Percentiles rank a stretch among this genome's conserved stretches.
Evolutionary conservation across 495 filamentous ascomycete species (phyloP).

Genomic region (Neurospora sp.): DNA sequence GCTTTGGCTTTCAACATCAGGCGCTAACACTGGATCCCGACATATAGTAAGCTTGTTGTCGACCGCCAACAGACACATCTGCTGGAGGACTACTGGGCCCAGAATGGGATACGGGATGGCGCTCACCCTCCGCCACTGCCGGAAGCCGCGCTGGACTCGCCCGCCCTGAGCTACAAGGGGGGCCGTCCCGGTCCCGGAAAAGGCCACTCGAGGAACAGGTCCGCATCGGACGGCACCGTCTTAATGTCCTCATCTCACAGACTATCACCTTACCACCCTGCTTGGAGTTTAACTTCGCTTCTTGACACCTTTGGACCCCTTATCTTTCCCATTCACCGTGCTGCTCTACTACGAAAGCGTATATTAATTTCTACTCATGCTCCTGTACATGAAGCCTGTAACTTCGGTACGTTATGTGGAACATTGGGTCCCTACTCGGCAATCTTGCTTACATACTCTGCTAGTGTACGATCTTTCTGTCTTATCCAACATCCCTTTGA

Average conservation of each 20-base stretch:
- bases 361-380: conserved; percentile 77
- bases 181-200: conserved; percentile 22
- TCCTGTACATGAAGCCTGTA: conserved; percentile 75
- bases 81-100: conserved; percentile 73
- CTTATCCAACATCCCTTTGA: conserved; percentile 63
- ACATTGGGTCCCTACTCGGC: background rate
- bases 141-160: conserved; percentile 47
- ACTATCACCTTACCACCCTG: conserved; percentile 73
- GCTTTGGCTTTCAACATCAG: conserved; percentile 19
- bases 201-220: conserved; percentile 44
- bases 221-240: conserved; percentile 49
- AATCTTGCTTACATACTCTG: conserved; percentile 3
- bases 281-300: conserved; percentile 65
- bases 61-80: conserved; percentile 46
- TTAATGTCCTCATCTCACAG: conserved; percentile 58
- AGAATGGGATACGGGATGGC: conserved; percentile 45
- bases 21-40: conserved; percentile 3
- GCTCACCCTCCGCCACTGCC: conserved; percentile 35
- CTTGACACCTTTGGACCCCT: conserved; percentile 81
- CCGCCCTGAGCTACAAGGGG: conserved; percentile 27
- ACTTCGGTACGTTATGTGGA: conserved; percentile 56
- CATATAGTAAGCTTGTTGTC: conserved; percentile 38
- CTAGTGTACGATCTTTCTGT: conserved; percentile 90
- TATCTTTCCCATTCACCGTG: conserved; percentile 81
- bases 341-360: conserved; percentile 78